Evolutionary conservation across 2,329 filamentous ascomycete genomes (phyloP).

Genomic region (Venturia asperata): DNA sequence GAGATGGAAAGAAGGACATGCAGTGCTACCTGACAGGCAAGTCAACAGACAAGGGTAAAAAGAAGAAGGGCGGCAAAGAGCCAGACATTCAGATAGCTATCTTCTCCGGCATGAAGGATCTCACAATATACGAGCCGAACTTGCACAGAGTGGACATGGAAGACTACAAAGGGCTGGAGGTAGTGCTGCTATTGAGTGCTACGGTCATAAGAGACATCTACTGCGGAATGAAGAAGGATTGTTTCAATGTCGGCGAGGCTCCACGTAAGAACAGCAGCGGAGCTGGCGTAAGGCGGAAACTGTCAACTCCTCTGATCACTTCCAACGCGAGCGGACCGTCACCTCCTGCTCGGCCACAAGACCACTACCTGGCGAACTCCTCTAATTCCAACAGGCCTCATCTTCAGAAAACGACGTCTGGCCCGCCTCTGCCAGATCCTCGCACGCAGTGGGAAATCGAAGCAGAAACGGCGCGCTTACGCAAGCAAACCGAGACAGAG

Average conservation of each 20-base stretch:
- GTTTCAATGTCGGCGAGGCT: constrained; percentile 64
- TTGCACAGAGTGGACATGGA: constrained; percentile 84
- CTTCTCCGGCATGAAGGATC: constrained; percentile 65
- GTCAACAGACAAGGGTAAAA: constrained; percentile 48
- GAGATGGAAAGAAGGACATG: constrained; percentile 82
- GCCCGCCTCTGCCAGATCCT: constrained; percentile 41
- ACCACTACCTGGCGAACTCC: constrained; percentile 22
- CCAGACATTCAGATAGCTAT: constrained; percentile 93
- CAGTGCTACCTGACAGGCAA: constrained; percentile 81
- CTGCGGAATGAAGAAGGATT: constrained; percentile 59
- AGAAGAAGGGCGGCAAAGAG: constrained; percentile 69
- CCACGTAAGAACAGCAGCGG: constrained; percentile 34
- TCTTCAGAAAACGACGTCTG: constrained; percentile 23
- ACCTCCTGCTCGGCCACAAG: constrained; percentile 7
- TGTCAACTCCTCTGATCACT: constrained; percentile 10
- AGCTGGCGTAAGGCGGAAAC: constrained; percentile 22
- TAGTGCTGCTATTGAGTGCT: constrained; percentile 60
- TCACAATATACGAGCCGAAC: constrained; percentile 92
- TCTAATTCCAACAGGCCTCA: constrained; percentile 27
- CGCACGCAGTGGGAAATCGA: constrained; percentile 47
- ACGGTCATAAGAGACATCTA: constrained; percentile 56
- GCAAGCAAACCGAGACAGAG: constrained; percentile 39
- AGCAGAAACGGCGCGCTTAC: constrained; percentile 42
- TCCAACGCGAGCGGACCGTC: constrained; percentile 13
- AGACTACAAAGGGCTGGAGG: constrained; percentile 86